Base-by-base conservation (phyloP, 805 yeast species). In the Lipomyces yamanashiensis region DNA sequence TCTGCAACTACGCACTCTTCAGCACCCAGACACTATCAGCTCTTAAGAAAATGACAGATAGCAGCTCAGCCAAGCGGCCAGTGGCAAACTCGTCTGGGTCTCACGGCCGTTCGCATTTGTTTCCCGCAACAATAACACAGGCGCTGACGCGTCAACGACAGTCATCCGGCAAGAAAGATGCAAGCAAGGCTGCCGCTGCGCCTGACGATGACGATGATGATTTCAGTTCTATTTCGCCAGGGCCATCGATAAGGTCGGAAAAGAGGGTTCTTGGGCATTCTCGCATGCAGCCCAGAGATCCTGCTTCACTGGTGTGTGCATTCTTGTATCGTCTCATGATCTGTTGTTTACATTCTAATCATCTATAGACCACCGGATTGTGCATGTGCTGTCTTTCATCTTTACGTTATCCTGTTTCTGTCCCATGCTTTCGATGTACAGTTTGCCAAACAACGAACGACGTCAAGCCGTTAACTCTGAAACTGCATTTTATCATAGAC, bases 371-470 rank as follows among this genome's bases (percentile, higher is more conserved):
- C 3, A 65, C 69, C 12, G 67, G 69, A 12, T 47, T 54, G 28
- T 74, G 76, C 64, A 61, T 70, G 59, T 73, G 76, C 68, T 74
- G 76, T 61, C 68, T 71, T 9, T 67, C 72, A 7, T 63, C 69
- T 34, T 64, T 74, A 45, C 68, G 70, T 43, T 68, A 72, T 33
- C 73, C 75, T 1, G 61, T 40, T 5, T 40, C 63, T 4, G 67
- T 67, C 36, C 56, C 70, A 7, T 67, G 70, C 52, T 86, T 83
- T 71, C 81, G 82, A 62, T 89, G 96, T 71, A 78, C 86, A 0
- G 78, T 84, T 3, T 89, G 96, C 70, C 70, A 57, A 19, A 69
- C 73, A 19, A 67, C 70, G 23, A 71, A 68, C 56, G 75, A 74
- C 65, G 55, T 66, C 15, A 57, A 62, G 28, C 62, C 67, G 50